Percentiles rank a stretch among this genome's conserved stretches.
Evolutionary conservation across 2,329 filamentous ascomycete genomes (phyloP).

Genomic region (Paracoccidioides lutzii): DNA sequence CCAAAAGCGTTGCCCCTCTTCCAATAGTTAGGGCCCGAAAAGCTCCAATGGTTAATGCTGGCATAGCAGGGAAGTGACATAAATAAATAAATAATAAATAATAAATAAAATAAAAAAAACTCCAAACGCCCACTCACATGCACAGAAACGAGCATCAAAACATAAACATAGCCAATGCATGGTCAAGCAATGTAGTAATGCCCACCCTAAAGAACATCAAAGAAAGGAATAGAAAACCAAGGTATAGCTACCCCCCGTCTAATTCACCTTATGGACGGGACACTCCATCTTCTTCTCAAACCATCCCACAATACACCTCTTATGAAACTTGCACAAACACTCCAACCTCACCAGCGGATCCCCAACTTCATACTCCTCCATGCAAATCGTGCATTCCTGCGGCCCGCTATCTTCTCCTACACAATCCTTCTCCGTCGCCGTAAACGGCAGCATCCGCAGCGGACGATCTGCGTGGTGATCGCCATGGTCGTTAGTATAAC

Average conservation of each 20-base stretch:
- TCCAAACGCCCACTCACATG: too few species aligned
- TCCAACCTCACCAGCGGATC: constrained; percentile 47
- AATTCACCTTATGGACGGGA: constrained; percentile 44
- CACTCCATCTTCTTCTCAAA: constrained; percentile 47
- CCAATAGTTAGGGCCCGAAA: neutral
- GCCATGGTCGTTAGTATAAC: neutral
- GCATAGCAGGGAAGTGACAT: neutral
- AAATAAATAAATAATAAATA: too few species aligned
- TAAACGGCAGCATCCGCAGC: constrained; percentile 35
- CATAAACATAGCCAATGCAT: too few species aligned
- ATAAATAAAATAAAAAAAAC: too few species aligned
- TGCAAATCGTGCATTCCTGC: constrained; percentile 51
- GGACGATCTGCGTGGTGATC: neutral
- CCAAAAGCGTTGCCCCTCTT: neutral
- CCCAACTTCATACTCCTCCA: constrained; percentile 50
- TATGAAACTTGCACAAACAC: constrained; percentile 53
- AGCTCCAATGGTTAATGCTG: neutral
- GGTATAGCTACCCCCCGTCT: constrained; percentile 1
- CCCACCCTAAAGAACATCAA: neutral
- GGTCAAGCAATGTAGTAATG: neutral
- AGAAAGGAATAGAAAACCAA: neutral
- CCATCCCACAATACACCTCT: constrained; percentile 48
- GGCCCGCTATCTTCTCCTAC: constrained; percentile 38
- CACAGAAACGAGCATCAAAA: too few species aligned
- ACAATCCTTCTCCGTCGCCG: constrained; percentile 52